These are phyloP conservation scores for Clitocybe nebularis DNA, from an alignment of 1,284 basidiomycete species.

Conservation along the genomic window DNA sequence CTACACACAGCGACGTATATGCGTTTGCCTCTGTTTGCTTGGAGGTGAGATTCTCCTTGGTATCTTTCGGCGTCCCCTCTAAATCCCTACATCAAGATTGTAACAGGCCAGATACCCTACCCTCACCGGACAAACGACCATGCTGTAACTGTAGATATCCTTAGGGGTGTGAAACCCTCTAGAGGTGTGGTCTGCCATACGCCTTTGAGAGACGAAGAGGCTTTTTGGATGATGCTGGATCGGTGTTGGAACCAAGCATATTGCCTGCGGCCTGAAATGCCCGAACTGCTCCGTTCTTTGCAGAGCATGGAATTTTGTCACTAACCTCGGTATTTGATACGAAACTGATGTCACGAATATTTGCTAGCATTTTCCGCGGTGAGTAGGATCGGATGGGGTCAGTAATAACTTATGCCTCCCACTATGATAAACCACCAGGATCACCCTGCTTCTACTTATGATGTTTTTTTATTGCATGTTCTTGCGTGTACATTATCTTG, in stretches of 20 bases:
- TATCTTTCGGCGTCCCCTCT: neutral
- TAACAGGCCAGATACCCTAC: constrained; percentile 48
- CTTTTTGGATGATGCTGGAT: constrained; percentile 18
- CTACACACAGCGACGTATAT: constrained; percentile 52
- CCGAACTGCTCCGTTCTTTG: constrained; percentile 15
- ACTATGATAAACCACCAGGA: too few relatives aligned
- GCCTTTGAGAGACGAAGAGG: constrained; percentile 12
- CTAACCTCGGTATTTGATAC: neutral
- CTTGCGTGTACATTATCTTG: too few relatives aligned
- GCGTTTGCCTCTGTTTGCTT: constrained; percentile 55
- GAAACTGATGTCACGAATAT: too few relatives aligned
- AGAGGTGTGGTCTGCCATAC: constrained; percentile 12
- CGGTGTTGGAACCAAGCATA: constrained; percentile 39
- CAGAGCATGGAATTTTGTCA: constrained; percentile 2
- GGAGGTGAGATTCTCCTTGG: constrained; percentile 34
- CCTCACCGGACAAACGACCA: constrained; percentile 48
- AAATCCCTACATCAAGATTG: constrained; percentile 30
- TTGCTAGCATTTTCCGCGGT: too few relatives aligned
- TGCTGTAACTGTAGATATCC: constrained; percentile 49
- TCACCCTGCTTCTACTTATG: too few relatives aligned
- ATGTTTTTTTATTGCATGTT: too few relatives aligned
- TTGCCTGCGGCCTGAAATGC: constrained; percentile 27
- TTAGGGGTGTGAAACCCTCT: constrained; percentile 46
- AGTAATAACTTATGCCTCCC: too few relatives aligned
- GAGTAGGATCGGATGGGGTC: too few relatives aligned